Base-by-base conservation (phyloP, 441 rosid species). In the Bruguiera hainesii region DNA sequence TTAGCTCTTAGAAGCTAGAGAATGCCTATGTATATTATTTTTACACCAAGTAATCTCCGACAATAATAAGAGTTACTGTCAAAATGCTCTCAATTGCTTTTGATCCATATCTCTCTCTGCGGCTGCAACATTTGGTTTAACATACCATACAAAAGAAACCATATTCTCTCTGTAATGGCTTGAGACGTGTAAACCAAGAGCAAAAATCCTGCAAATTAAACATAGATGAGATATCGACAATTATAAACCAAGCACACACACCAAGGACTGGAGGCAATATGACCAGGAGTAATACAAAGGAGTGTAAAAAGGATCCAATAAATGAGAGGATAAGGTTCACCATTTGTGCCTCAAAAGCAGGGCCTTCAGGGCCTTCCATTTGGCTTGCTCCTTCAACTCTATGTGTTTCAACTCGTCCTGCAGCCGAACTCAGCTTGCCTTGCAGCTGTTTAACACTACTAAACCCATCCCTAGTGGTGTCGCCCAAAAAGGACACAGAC, bases 331-430 rank as follows among this genome's bases (percentile, higher is more conserved):
- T 87, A 66, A 83, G 76, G 68, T 79, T 77, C 49, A 81, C 89
- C 98, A 95, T 83, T 75, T 79, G 84, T 59, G 90, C 73, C 79
- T 92, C 97, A 75, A 78, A 95, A 56, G 71, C 89, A 56, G 94
- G 90, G 29, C 94, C 98, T 82, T 91, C 89, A 56, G 94, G 90
- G 29, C 94, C 98, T 82, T 91, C 98, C 94, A 92, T 87, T 72
- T 90, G 99, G 52, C 98, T 79, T 9, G 80, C 91, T 46, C 98
- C 97, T 76, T 92, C 96, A 20, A 95, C 79, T 25, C 92, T 80
- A 77, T 90, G 88, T 48, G 73, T 86, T 74, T 95, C 95, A 0
- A 74, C 80, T 3, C 89, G 86, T 6, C 98, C 97, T 0, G 70
- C 77, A 0, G 95, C 91, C 51, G 85, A 70, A 20, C 70, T 80